Evolutionary conservation across 176 grass and related monocot species (phyloP), one percentile per base, ranked within the genome.

Genomic region (Thalia dealbata): DNA sequence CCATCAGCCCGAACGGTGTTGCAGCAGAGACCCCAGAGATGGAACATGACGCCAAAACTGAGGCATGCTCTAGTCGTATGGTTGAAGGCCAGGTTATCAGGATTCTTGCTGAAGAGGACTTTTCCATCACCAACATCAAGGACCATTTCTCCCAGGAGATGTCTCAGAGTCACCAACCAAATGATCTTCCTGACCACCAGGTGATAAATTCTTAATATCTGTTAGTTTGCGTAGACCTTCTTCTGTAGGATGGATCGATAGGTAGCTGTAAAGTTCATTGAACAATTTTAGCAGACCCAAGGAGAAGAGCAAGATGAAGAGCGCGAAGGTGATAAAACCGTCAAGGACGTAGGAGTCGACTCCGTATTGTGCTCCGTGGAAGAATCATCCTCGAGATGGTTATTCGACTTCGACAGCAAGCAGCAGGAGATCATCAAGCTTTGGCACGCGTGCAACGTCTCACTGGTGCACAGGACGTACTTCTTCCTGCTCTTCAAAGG

Each of bases 401-500:
- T 38, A 10, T 51, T 88, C 11, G 73, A 91, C 54, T 97, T 97
- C 14, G 81, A 80, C 71, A 90, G 73, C 71, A 92, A 88, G 70
- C 95, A 86, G 29, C 78, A 73, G 38, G 89, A 93, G 76, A 93
- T 93, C 23, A 77, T 97, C 44, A 79, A 93, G 75, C 29, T 97
- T 58, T 97, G 95, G 95, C 90, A 97, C 2, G 70, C 81, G 4
- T 97, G 95, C 69, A 86, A 88, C 72, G 88, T 93, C 61, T 93
- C 95, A 35, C 61, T 97, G 29, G 81, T 92, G 23, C 95, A 97
- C 79, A 78, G 95, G 12, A 92, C 90, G 44, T 92, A 92, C 75
- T 92, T 97, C 73, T 92, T 92, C 66, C 78, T 93, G 14, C 89
- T 93, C 56, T 92, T 97, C 81, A 86, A 88, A 68, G 95, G 87